These are phyloP conservation scores for Agrocybe chaxingu DNA, from an alignment of 768 basidiomycete genomes.

Conservation along the genomic window DNA sequence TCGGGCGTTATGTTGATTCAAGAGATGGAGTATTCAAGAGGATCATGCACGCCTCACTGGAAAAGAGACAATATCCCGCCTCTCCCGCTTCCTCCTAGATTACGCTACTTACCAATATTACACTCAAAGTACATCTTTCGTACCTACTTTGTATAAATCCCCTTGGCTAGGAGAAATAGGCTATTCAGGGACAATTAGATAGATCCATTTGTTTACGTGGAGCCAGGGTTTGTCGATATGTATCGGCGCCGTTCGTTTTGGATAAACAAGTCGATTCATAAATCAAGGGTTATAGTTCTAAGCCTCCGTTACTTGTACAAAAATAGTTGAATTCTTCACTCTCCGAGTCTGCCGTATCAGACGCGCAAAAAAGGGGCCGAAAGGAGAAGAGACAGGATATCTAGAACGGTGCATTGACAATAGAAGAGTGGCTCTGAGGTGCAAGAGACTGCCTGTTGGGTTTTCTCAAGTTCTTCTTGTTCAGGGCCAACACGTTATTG, in stretches of 20 bases:
- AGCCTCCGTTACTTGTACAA: constrained; percentile 1
- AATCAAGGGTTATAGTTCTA: neutral
- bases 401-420: constrained; percentile 68
- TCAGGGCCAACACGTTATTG: constrained; percentile 89
- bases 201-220: neutral
- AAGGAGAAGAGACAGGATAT: constrained; percentile 10
- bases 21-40: constrained; percentile 45
- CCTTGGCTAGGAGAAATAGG: too few species aligned
- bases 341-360: neutral
- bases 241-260: neutral
- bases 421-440: constrained; percentile 54
- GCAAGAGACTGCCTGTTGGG: constrained; percentile 75
- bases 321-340: neutral
- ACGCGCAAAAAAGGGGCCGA: constrained; percentile 14
- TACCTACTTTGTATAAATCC: neutral
- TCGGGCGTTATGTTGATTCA: constrained; percentile 68
- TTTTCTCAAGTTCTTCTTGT: constrained; percentile 88
- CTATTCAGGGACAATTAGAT: neutral
- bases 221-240: too few species aligned
- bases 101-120: neutral
- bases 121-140: neutral
- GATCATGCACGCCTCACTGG: neutral
- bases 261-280: constrained; percentile 2
- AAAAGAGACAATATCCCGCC: constrained; percentile 1
- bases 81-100: neutral